Base-by-base conservation (phyloP, 2,329 filamentous ascomycete species). In the Aspergillus caelatus region DNA sequence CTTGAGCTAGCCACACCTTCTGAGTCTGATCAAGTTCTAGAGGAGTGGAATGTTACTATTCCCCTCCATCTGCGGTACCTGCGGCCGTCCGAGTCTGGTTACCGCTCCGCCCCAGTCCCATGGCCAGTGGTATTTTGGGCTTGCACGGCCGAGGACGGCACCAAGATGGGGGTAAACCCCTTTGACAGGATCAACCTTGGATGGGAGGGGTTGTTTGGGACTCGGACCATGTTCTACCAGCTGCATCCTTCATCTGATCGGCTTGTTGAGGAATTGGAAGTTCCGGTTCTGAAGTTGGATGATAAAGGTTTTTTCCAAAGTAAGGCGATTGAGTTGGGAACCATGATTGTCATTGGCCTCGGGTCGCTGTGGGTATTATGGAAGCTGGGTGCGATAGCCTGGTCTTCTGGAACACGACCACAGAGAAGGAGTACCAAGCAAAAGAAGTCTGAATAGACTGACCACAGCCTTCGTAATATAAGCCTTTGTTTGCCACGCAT, bases 91-190 rank as follows among this genome's bases (percentile, higher is more conserved):
- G 75, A 77, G 50, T 82, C 82, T 3, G 89, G 89, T 3, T 82
- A 86, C 66, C 76, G 79, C 2, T 68, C 82, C 5, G 77, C 89
- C 1, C 80, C 87, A n/a, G 76, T 95, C 0, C 91, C 94, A 0
- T 94, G 91, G 81, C 94, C 94, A 0, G 86, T 87, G 0, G 86
- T 97, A 0, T 97, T 97, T 81, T 97, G 94, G 94, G 93, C 93
- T 0, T 98, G 94, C 73, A 83, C 86, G 9, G 86, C 89, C 0
- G 77, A 81, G 43, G 78, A 79, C 39, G 76, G 85, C 0, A 84
- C 84, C 0, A 90, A 91, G 71, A 91, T 94, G 78, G 78, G 85
- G 0, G 85, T 84, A 6, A 97, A 91, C 72, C 94, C 94, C 0
- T 98, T 98, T 77, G 94, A 97, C 75, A 84, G 92, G 7, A 81